These are phyloP conservation scores for Ustilago nuda DNA, from an alignment of 1,284 basidiomycete species.

Conservation along the genomic window DNA sequence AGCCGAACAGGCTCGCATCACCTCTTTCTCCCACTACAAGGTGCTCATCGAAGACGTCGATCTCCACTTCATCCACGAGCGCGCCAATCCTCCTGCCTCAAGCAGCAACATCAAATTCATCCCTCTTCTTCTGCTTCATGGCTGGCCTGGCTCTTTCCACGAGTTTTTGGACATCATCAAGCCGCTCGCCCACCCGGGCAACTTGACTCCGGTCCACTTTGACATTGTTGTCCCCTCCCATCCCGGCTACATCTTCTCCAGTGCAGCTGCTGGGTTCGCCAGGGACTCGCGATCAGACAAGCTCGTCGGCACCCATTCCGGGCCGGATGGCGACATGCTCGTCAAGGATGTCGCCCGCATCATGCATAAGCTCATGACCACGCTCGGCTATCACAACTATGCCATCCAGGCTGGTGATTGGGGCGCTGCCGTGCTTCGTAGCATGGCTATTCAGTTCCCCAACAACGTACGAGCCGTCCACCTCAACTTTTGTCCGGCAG, in stretches of 20 bases:
- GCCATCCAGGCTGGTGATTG: conserved; percentile 61
- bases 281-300: conserved; percentile 25
- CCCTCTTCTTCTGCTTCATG: conserved; percentile 68
- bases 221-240: conserved; percentile 67
- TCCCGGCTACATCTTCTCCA: conserved; percentile 64
- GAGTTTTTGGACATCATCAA: conserved; percentile 66
- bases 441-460: conserved; percentile 42
- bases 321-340: conserved; percentile 53
- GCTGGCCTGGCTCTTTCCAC: conserved; percentile 65
- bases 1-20: conserved; percentile 42
- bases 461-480: conserved; percentile 45
- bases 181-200: conserved; percentile 61
- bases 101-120: conserved; percentile 56
- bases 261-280: conserved; percentile 24
- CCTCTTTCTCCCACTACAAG: conserved; percentile 54
- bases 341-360: conserved; percentile 55
- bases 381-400: conserved; percentile 54
- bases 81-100: conserved; percentile 33
- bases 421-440: conserved; percentile 45
- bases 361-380: conserved; percentile 58
- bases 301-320: conserved; percentile 36
- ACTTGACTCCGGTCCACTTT: conserved; percentile 49
- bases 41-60: conserved; percentile 58
- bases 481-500: conserved; percentile 55
- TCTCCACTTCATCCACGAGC: conserved; percentile 66